Evolutionary conservation across 1,284 basidiomycete species (phyloP), one percentile per base, ranked within the genome.

Genomic region (Naganishia sp.): DNA sequence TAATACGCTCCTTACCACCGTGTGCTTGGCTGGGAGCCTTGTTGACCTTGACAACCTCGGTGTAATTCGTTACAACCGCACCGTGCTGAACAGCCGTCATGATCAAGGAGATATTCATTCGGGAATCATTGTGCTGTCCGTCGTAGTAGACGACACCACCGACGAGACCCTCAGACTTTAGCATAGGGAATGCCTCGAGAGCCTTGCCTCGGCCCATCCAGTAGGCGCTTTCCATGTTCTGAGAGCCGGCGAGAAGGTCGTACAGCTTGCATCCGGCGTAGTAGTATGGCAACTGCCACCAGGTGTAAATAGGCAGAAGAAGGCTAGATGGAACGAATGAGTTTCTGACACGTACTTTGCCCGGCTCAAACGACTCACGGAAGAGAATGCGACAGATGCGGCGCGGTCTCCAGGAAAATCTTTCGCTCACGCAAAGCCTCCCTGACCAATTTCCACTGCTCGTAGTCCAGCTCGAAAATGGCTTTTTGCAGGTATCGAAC

Each of bases 91-190:
- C 92, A 9, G 95, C 95, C 6, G 90, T 97, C 86, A 97, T 87
- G 72, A 94, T 84, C 60, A 94, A 84, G 1, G 94, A 92, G 63
- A 97, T 87, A 81, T 98, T 98, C 95, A 99, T 99, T 43, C 95
- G 86, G 6, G 95, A 90, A 76, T 99, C 95, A 74, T 97, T 99
- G 82, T 99, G 95, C 82, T 97, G 95, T 60, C 93, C 94, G 75
- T 99, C 95, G 72, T 98, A 97, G 80, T 98, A 98, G 55, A 98
- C 94, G 68, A 99, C 85, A 25, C 93, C 93, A 45, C 95, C 95
- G 39, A 94, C 91, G 18, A 98, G 85, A 31, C 92, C 93, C n/a
- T 94, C 88, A 23, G 84, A 83, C 80, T 97, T 97, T 72, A 98
- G 85, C 90, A 96, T 96, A 1, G 95, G 95, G 83, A 98, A 99